phyloP scores from a whole-genome alignment of 257 asterid genomes.

The Avicennia marina region DNA sequence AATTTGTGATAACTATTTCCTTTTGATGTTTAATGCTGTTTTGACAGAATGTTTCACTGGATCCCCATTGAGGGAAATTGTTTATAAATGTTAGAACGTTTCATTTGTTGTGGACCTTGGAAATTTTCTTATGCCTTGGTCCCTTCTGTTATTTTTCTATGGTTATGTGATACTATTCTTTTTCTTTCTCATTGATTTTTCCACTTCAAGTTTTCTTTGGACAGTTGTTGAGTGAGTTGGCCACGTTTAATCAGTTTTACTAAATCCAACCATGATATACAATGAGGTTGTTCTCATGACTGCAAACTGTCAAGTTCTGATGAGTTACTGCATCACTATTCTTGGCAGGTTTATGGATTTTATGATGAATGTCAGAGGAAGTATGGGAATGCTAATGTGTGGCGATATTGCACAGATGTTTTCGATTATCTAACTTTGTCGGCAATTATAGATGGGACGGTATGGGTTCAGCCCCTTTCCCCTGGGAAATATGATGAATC shows the following conservation, averaged over 20 bases:
- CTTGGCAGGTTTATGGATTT: slow-evolving; percentile 88
- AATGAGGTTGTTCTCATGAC: too few relatives aligned
- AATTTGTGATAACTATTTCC: too few relatives aligned
- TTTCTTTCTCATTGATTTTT: not conserved
- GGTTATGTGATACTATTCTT: not conserved
- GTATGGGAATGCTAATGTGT: slow-evolving; percentile 96
- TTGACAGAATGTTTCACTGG: too few relatives aligned
- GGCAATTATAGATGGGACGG: slow-evolving; percentile 96
- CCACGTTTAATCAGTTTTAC: not conserved
- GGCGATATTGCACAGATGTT: slow-evolving; percentile 99
- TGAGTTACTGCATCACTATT: too few relatives aligned
- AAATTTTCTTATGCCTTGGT: not conserved
- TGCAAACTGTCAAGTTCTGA: too few relatives aligned
- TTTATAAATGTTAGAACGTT: too few relatives aligned
- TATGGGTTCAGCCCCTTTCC: slow-evolving; percentile 27
- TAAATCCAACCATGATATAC: slow-evolving; percentile 3
- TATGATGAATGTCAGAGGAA: slow-evolving; percentile 98
- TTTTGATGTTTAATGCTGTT: too few relatives aligned
- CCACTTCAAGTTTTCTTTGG: not conserved
- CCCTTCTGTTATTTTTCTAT: not conserved
- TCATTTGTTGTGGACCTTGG: not conserved
- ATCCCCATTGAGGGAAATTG: too few relatives aligned
- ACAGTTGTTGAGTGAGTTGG: not conserved
- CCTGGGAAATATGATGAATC: too few relatives aligned
- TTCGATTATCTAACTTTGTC: slow-evolving; percentile 93